Percentiles rank a stretch among this genome's conserved stretches.
Conservation (phyloP, 139 green algal genomes). For the Diplosphaera chodatii region DNA sequence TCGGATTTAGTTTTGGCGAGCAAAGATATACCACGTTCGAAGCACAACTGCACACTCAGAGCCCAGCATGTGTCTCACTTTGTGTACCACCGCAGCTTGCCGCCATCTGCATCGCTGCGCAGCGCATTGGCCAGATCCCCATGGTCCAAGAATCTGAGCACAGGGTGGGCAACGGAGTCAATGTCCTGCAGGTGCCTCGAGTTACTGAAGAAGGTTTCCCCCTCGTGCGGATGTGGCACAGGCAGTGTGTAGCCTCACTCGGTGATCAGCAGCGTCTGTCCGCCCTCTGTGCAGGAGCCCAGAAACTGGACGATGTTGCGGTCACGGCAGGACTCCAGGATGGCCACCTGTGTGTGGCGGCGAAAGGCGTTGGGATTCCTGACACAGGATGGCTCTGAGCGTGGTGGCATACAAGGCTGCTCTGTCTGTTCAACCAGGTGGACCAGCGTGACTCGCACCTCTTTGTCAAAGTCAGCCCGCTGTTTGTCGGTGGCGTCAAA, state of each 20-base stretch:
- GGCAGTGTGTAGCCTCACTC: not conserved
- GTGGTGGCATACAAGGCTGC: too few relatives aligned
- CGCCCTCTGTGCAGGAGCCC: not conserved
- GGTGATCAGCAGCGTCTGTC: not conserved
- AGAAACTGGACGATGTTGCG: constrained; percentile 47
- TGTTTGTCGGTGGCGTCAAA: not conserved
- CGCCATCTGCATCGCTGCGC: not conserved
- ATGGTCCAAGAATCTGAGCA: not conserved
- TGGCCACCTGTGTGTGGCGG: constrained; percentile 20
- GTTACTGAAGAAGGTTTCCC: too few relatives aligned
- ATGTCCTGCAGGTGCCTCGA: too few relatives aligned
- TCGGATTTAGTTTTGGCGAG: too few relatives aligned
- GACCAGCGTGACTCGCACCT: not conserved
- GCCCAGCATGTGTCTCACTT: not conserved
- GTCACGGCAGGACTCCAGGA: constrained; percentile 39
- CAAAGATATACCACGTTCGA: too few relatives aligned
- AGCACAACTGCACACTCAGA: too few relatives aligned
- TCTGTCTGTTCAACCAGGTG: too few relatives aligned
- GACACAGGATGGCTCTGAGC: too few relatives aligned
- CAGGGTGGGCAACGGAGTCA: too few relatives aligned
- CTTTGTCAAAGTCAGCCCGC: not conserved
- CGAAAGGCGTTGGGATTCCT: too few relatives aligned
- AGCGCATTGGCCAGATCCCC: not conserved
- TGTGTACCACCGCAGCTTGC: not conserved
- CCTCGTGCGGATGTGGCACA: not conserved